Evolutionary conservation across 2,329 filamentous ascomycete species (phyloP), one percentile per base, ranked within the genome.

Genomic region (Ceratocystis ficicola): DNA sequence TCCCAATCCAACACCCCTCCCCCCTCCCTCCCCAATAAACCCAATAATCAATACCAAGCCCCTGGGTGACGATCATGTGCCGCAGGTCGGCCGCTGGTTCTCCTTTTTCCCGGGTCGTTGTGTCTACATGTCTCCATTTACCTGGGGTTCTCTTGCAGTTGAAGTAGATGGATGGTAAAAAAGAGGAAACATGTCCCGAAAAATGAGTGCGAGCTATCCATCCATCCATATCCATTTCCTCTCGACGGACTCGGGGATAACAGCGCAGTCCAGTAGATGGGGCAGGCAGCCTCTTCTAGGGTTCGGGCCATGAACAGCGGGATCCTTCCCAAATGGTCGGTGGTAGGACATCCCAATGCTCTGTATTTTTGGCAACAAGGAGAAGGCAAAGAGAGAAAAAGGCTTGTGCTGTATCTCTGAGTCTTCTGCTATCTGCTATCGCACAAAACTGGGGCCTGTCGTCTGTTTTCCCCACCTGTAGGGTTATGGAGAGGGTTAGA

Each of bases 301-400:
- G 28, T n/a, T 17, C 30, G 25, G 30, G 52, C 52, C 52, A 28
- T 57, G 25, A 41, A 4, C 52, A 30, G 52, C 52, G 52, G 52
- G 52, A 57, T 57, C 52, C 52, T 57, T 57, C 52, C 52, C 52
- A 57, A 32, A n/a, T 57, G 28, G 52, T 28, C 28, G 52, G 52
- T 30, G 48, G n/a, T 25, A 20, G 48, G 48, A 25, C 8, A 25
- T 50, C 6, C 20, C 7, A 1, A 2, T 50, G 2, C n/a, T 22
- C 48, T 22, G 46, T 57, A 30, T 28, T 57, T 57, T 50, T 50
- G 22, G 48, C 4, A 15, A 41, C 36, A 15, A 41, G 12, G 36
- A 41, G 12, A 41, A 15, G 4, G 12, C 10, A 41, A 15, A 15
- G 12, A 41, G 12, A 41, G 12, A 41, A 7, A 36, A 8, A 36